These are phyloP conservation scores for Rachicladosporium sp. DNA, from an alignment of 2,329 filamentous ascomycete genomes.

Conservation along the genomic window DNA sequence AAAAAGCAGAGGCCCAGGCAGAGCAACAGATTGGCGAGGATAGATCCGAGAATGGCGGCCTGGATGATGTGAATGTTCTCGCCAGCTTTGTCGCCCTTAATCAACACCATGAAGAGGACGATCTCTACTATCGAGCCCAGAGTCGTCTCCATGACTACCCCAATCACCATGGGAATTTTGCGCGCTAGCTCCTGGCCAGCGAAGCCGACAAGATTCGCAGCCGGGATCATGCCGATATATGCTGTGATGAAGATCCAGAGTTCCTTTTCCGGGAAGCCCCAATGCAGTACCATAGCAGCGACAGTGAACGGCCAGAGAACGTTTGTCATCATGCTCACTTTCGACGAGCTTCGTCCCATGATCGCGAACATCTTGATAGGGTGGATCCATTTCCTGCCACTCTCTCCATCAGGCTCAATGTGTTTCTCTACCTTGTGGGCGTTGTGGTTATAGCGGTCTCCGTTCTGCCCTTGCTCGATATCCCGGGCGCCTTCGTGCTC, in stretches of 20 bases:
- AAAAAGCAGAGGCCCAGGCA: constrained; percentile 78
- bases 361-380: constrained; percentile 32
- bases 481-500: no score
- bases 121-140: constrained; percentile 68
- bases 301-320: constrained; percentile 39
- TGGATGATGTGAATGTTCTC: constrained; percentile 50
- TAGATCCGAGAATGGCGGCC: constrained; percentile 70
- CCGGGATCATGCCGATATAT: constrained; percentile 40
- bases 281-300: constrained; percentile 35
- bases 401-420: constrained; percentile 36
- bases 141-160: constrained; percentile 40
- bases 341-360: constrained; percentile 33
- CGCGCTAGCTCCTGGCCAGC: constrained; percentile 58
- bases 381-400: constrained; percentile 33
- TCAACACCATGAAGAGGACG: constrained; percentile 65
- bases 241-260: constrained; percentile 36
- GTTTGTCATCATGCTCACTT: constrained; percentile 35
- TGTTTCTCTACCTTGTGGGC: constrained; percentile 31
- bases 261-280: constrained; percentile 27
- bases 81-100: constrained; percentile 26
- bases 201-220: constrained; percentile 42
- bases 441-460: constrained; percentile 28
- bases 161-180: constrained; percentile 62
- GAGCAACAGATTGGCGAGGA: constrained; percentile 68
- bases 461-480: no score